These are phyloP conservation scores for Epichloe aotearoae DNA, from an alignment of 2,329 filamentous ascomycete species.

Conservation along the genomic window DNA sequence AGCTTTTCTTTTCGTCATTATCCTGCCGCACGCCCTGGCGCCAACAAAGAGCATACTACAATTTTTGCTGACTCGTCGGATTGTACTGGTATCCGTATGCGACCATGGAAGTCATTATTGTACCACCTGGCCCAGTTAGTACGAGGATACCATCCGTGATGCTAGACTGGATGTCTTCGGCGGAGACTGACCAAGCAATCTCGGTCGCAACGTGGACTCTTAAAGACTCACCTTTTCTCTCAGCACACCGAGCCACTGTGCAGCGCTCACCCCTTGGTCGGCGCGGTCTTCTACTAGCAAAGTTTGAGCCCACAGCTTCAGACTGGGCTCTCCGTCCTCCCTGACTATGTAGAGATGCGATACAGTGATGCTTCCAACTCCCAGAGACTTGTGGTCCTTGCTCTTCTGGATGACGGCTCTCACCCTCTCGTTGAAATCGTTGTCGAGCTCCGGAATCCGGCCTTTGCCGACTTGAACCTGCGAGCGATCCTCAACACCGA, in stretches of 20 bases:
- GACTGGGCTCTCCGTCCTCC: slow-evolving; percentile 87
- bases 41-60: background rate
- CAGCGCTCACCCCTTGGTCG: slow-evolving; percentile 83
- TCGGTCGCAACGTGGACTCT: background rate
- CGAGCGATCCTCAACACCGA: slow-evolving; percentile 71
- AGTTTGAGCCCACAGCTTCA: slow-evolving; percentile 95
- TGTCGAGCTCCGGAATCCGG: slow-evolving; percentile 73
- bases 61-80: background rate
- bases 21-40: background rate
- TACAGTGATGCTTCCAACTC: slow-evolving; percentile 84
- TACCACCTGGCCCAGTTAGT: slow-evolving; percentile 1
- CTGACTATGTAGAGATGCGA: slow-evolving; percentile 88
- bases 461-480: slow-evolving; percentile 87
- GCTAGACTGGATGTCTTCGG: background rate
- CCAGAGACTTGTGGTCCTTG: slow-evolving; percentile 70
- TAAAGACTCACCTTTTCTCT: slow-evolving; percentile 68
- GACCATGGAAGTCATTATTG: background rate
- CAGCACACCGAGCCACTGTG: slow-evolving; percentile 83
- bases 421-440: slow-evolving; percentile 92
- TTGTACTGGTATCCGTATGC: background rate
- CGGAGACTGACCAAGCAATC: background rate
- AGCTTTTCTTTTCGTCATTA: background rate
- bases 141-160: background rate
- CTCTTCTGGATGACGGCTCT: slow-evolving; percentile 87
- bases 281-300: slow-evolving; percentile 88